Evolutionary conservation across 2,329 filamentous ascomycete genomes (phyloP), one percentile per base, ranked within the genome.

Genomic region (Annulohypoxylon truncatum): DNA sequence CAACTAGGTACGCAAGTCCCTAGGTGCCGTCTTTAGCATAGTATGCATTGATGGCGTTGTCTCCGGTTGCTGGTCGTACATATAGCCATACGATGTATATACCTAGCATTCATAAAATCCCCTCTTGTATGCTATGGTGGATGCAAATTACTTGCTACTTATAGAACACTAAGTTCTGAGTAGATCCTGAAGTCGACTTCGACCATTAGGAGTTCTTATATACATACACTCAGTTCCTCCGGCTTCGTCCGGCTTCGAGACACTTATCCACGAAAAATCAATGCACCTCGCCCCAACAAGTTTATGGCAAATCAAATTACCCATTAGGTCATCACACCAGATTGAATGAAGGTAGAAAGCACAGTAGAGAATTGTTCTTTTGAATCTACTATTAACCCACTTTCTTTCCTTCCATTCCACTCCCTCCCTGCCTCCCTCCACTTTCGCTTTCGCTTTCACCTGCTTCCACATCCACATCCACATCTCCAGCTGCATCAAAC

Each of bases 331-430:
- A 42, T 31, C 46, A 47, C 20, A 29, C 31, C 26, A 29, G 8
- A 29, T 33, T 8, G 13, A 51, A 51, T n/a, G 2, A 3, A 10
- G 22, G 29, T 9, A 33, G 28, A 18, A 31, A 13, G 28, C 20
- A 15, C 53, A 47, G 38, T 38, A 61, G 51, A 44, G 55, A 47
- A 57, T 51, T 47, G 24, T 51, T 51, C 48, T 33, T 48, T 64
- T 42, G 52, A 38, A 47, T 57, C 52, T 61, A 53, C 51, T 57
- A 56, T 33, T 48, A 48, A 24, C 52, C 52, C n/a, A 6, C 13
- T 26, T 13, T 13, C n/a, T 13, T 9, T 38, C n/a, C 9, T 18
- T n/a, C 35, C n/a, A 15, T 18, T 9, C 9, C 29, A 31, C 22
- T 18, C 12, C 13, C n/a, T 38, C 26, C 10, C 10, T 20, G n/a